phyloP scores from a whole-genome alignment of 73 alveolate species.

The Paraurostyla sp. region DNA sequence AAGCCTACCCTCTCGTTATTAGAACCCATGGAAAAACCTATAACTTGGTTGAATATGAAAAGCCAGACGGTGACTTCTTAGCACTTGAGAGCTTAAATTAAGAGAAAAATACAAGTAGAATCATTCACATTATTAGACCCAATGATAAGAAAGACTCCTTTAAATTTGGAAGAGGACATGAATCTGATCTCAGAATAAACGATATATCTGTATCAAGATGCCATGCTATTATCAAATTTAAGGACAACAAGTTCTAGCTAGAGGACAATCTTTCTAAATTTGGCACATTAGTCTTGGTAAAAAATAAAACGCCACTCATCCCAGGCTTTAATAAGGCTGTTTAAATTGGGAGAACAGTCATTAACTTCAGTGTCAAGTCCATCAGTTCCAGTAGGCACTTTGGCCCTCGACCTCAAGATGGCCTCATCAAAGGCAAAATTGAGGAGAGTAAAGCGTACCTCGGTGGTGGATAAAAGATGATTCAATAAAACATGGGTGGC shows the following conservation, averaged over 20 bases:
- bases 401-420: constrained; percentile 33
- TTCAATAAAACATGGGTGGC: not conserved
- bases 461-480: not conserved
- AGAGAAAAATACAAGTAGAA: constrained; percentile 72
- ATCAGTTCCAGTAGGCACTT: not conserved
- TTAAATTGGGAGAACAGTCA: constrained; percentile 77
- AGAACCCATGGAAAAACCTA: constrained; percentile 38
- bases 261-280: constrained; percentile 86
- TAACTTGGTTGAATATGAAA: constrained; percentile 55
- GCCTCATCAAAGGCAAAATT: constrained; percentile 9
- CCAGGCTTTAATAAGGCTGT: constrained; percentile 59
- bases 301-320: constrained; percentile 1
- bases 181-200: constrained; percentile 82
- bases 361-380: constrained; percentile 38
- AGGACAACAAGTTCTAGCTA: constrained; percentile 54
- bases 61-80: constrained; percentile 54
- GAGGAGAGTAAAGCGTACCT: not conserved
- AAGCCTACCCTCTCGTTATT: constrained; percentile 78
- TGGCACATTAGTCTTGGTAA: constrained; percentile 86
- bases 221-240: constrained; percentile 82
- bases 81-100: constrained; percentile 62
- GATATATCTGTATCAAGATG: constrained; percentile 92
- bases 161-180: constrained; percentile 91
- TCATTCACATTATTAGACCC: constrained; percentile 60
- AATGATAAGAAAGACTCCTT: constrained; percentile 47